A percentile compares a stretch with the other conserved stretches of the same genome.
These are phyloP conservation scores for Psilocybe cubensis DNA, from an alignment of 768 basidiomycete genomes.

Conservation along the genomic window DNA sequence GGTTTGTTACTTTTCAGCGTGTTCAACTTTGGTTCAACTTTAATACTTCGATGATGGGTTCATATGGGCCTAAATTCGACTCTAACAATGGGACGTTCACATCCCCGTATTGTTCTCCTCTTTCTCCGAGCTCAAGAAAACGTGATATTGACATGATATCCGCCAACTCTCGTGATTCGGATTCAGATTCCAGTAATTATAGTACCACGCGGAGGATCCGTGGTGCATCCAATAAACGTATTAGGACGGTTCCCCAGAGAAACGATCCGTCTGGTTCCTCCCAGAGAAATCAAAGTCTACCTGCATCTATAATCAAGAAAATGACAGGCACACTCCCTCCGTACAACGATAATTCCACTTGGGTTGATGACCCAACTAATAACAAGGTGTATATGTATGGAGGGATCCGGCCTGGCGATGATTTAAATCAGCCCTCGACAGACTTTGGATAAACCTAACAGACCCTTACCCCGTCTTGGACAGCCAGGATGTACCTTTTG, in stretches of 20 bases:
- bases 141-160: too few relatives aligned
- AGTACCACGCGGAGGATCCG: too few relatives aligned
- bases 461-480: constrained; percentile 20
- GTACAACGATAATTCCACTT: constrained; percentile 23
- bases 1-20: too few relatives aligned
- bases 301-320: not conserved
- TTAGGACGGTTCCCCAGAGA: too few relatives aligned
- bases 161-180: too few relatives aligned
- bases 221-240: too few relatives aligned
- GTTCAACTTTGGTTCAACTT: too few relatives aligned
- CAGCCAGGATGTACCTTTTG: constrained; percentile 21
- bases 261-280: not conserved
- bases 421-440: constrained; percentile 10
- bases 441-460: constrained; percentile 21
- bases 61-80: not conserved
- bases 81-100: too few relatives aligned
- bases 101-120: too few relatives aligned
- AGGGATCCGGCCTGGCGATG: constrained; percentile 21
- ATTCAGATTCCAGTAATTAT: too few relatives aligned
- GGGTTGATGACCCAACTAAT: constrained; percentile 17
- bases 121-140: too few relatives aligned
- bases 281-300: not conserved
- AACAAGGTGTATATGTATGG: constrained; percentile 24
- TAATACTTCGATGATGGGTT: too few relatives aligned
- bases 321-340: constrained; percentile 20